Conservation (phyloP, 2,329 filamentous ascomycete genomes). For the Alternaria sp. region DNA sequence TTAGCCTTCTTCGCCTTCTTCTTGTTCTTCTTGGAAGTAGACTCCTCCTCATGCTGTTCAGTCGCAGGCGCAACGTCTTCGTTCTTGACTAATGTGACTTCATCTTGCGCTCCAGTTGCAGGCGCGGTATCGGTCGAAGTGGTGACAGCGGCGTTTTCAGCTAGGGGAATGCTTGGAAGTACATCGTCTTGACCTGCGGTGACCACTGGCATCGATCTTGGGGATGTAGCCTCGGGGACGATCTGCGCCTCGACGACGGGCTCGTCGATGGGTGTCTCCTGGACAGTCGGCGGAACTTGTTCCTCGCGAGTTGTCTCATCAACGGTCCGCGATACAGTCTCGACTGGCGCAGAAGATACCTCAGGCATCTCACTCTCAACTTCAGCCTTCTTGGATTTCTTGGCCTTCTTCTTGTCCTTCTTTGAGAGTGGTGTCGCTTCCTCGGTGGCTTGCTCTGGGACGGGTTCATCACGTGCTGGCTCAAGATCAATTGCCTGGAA, state of each 20-base stretch:
- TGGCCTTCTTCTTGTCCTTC: slow-evolving; percentile 35
- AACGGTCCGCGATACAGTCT: slow-evolving; percentile 1
- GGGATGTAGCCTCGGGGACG: background rate
- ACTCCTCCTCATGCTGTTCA: slow-evolving; percentile 9
- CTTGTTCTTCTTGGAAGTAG: slow-evolving; percentile 25
- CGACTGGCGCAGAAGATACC: slow-evolving; percentile 1
- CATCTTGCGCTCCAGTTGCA: background rate
- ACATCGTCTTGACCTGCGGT: background rate
- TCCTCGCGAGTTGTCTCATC: background rate
- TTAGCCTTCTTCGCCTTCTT: slow-evolving; percentile 32
- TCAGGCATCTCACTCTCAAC: slow-evolving; percentile 9
- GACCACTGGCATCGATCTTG: slow-evolving; percentile 4
- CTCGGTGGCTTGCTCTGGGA: background rate
- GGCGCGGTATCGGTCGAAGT: background rate
- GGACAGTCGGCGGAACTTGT: background rate
- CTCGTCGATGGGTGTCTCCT: background rate
- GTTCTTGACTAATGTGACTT: background rate
- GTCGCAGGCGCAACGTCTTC: background rate
- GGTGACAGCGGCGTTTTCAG: background rate
- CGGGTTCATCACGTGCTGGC: background rate
- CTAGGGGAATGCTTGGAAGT: background rate
- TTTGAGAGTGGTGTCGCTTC: slow-evolving; percentile 19
- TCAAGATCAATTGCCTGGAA: background rate
- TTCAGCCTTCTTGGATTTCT: slow-evolving; percentile 25
- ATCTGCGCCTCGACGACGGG: background rate